phyloP scores from a whole-genome alignment of 2,329 filamentous ascomycete species.

The Alternaria angustiovoidea region DNA sequence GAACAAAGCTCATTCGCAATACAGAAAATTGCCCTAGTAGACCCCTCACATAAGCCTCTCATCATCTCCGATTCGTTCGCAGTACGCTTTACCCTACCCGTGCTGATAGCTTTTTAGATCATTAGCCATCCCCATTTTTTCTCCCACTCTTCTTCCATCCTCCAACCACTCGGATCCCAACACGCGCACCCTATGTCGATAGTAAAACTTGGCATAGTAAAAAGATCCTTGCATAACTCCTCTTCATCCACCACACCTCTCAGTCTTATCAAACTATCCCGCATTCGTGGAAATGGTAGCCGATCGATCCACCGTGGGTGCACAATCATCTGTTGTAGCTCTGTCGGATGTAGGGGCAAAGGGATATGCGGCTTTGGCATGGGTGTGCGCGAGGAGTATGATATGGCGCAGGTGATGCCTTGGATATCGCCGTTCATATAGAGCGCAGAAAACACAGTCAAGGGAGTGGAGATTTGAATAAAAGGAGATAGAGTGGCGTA shows the following conservation, averaged over 20 bases:
- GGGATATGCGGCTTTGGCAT: constrained; percentile 29
- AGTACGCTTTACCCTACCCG: not conserved
- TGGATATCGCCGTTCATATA: constrained; percentile 33
- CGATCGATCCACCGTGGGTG: constrained; percentile 54
- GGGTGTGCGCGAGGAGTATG: constrained; percentile 33
- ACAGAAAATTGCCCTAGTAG: not conserved
- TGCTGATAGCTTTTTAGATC: not conserved
- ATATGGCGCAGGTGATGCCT: constrained; percentile 39
- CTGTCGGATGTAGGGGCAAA: constrained; percentile 44
- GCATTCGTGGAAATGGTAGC: constrained; percentile 53
- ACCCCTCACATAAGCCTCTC: not conserved
- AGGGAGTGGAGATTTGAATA: constrained; percentile 16
- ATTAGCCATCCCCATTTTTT: constrained; percentile 49
- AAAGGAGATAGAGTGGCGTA: constrained; percentile 8
- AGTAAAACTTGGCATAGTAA: constrained; percentile 45
- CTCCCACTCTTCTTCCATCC: constrained; percentile 44
- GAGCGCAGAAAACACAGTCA: constrained; percentile 41
- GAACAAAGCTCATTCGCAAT: not conserved
- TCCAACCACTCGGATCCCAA: constrained; percentile 50
- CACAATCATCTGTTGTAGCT: constrained; percentile 42
- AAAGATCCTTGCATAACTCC: constrained; percentile 47
- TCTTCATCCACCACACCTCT: constrained; percentile 48
- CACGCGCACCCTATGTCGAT: constrained; percentile 34
- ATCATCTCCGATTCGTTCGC: not conserved
- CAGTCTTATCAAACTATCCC: constrained; percentile 50